Conservation (phyloP, 331 rosid genomes). For the Phaseolus coccineus region DNA sequence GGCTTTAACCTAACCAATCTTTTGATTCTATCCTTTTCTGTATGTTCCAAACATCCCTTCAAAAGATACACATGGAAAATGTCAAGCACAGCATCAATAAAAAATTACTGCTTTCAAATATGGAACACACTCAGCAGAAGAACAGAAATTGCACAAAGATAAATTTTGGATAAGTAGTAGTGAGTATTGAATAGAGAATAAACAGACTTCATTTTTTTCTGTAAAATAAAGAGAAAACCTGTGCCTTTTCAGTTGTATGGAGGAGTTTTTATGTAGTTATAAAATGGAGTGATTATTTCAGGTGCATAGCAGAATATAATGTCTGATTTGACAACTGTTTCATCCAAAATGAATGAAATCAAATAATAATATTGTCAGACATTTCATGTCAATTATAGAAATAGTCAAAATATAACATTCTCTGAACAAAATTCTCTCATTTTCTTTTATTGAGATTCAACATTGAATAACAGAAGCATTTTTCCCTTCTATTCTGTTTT, state of each 20-base stretch:
- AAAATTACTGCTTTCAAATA: slow-evolving; percentile 2
- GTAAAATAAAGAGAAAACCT: not conserved
- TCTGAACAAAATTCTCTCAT: not conserved
- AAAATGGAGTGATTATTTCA: not conserved
- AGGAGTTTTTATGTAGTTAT: not conserved
- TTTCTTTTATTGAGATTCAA: not conserved
- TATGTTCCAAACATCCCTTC: too few relatives aligned
- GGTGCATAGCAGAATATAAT: not conserved
- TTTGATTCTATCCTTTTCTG: too few relatives aligned
- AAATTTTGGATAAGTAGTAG: not conserved
- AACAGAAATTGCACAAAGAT: slow-evolving; percentile 2
- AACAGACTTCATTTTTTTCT: not conserved
- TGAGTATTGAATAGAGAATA: not conserved
- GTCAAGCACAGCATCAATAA: slow-evolving; percentile 45
- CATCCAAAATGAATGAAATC: not conserved
- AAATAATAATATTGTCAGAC: too few relatives aligned
- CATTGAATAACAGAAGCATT: slow-evolving; percentile 9
- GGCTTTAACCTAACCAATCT: too few relatives aligned
- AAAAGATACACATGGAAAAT: not conserved
- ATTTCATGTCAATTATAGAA: too few relatives aligned
- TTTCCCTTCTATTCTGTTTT: not conserved
- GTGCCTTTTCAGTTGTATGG: not conserved
- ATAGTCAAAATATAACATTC: too few relatives aligned
- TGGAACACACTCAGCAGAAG: not conserved
- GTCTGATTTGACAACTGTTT: not conserved